A percentile compares a stretch with the other conserved stretches of the same genome.
These are phyloP conservation scores for Byssochlamys sp. DNA, from an alignment of 2,329 filamentous ascomycete species.

Conservation along the genomic window DNA sequence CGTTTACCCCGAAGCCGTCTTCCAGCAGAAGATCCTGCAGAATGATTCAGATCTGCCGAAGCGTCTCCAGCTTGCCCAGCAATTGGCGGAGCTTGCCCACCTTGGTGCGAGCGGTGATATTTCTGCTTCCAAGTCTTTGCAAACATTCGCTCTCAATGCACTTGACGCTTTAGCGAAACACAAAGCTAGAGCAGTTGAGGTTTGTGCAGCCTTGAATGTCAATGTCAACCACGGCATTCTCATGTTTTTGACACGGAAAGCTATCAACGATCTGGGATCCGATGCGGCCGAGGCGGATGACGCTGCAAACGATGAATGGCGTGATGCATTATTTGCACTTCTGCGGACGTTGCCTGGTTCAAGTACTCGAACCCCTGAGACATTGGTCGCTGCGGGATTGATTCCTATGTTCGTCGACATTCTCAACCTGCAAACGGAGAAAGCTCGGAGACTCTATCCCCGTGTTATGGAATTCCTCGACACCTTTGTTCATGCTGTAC, in stretches of 20 bases:
- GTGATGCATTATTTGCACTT: constrained; percentile 78
- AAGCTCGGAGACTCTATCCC: constrained; percentile 74
- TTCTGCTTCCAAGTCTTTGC: constrained; percentile 63
- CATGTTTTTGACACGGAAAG: constrained; percentile 84
- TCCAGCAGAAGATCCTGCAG: constrained; percentile 74
- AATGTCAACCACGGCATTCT: constrained; percentile 94
- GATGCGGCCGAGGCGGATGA: constrained; percentile 50
- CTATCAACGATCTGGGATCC: constrained; percentile 67
- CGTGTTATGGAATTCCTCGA: constrained; percentile 82
- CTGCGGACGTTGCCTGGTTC: constrained; percentile 67
- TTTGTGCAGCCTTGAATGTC: constrained; percentile 81
- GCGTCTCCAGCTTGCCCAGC: constrained; percentile 78
- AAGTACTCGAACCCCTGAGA: constrained; percentile 63
- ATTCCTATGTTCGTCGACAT: constrained; percentile 86
- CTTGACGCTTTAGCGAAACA: constrained; percentile 79
- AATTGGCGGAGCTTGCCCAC: constrained; percentile 83
- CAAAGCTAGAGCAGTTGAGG: constrained; percentile 65
- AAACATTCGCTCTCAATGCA: constrained; percentile 70
- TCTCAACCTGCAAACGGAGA: constrained; percentile 67
- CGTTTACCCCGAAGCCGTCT: constrained; percentile 71
- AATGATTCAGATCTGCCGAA: constrained; percentile 84
- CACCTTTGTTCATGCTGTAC: constrained; percentile 72
- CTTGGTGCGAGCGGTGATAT: constrained; percentile 61
- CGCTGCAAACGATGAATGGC: constrained; percentile 74
- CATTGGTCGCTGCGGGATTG: constrained; percentile 79